These are phyloP conservation scores for Epichloe elymi DNA, from an alignment of 2,329 filamentous ascomycete species.

Conservation along the genomic window DNA sequence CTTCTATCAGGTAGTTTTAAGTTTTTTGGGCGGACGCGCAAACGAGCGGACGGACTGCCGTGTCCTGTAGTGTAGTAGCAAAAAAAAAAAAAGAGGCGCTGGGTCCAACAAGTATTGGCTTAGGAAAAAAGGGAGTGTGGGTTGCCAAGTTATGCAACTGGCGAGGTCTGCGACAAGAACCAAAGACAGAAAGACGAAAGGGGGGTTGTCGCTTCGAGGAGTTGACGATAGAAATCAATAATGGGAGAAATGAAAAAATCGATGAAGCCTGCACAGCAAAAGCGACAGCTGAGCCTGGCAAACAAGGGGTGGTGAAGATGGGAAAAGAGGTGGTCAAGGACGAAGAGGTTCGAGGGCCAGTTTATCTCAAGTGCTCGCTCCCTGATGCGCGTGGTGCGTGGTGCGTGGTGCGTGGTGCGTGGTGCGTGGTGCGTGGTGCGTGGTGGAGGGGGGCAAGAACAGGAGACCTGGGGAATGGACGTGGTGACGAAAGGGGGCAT, in stretches of 20 bases:
- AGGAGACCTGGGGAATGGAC: background rate
- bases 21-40: constrained; percentile 16
- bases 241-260: background rate
- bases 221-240: background rate
- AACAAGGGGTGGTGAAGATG: background rate
- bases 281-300: background rate
- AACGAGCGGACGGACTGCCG: constrained; percentile 27
- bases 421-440: too few relatives aligned
- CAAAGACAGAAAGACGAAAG: background rate
- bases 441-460: background rate
- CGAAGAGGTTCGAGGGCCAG: background rate
- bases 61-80: constrained; percentile 11
- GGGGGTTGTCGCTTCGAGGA: background rate
- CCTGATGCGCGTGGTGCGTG: background rate
- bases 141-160: constrained; percentile 19
- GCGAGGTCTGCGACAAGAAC: background rate
- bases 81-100: constrained; percentile 6
- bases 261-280: background rate
- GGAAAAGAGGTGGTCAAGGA: background rate
- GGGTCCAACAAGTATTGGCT: constrained; percentile 3
- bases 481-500: background rate
- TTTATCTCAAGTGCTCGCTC: background rate
- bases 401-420: too few relatives aligned
- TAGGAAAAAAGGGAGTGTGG: constrained; percentile 5
- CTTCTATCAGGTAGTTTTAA: background rate